Base-by-base conservation (phyloP, 768 basidiomycete genomes). In the Pisolithus tinctorius region DNA sequence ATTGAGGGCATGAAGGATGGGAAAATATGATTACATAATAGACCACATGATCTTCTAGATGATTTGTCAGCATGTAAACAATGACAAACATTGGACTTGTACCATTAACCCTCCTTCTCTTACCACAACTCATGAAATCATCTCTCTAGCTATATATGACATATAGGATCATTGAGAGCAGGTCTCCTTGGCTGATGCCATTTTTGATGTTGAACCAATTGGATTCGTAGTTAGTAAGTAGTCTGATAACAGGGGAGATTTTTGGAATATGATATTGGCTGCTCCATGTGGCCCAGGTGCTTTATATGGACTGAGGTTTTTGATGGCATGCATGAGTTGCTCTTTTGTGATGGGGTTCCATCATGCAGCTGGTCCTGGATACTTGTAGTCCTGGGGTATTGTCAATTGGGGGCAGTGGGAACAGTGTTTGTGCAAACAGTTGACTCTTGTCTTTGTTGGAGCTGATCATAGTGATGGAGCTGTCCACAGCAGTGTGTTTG, bases 211-310 rank as follows among this genome's bases (percentile, higher is more conserved):
- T 20, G 20, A 20, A 20, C 20, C 20, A 20, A 20, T 20, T 20
- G 20, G 20, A 20, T 20, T 20, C 20, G 2, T 20, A 20, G 20
- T 20, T 20, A 20, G 20, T 20, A 20, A 20, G 20, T 20, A 20
- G 20, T 20, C 20, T 20, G 20, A 20, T 0, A 71, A 72, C 51
- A 77, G 76, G 0, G 49, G 29, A 36, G 55, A 57, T 16, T 55
- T 20, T 14, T 49, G 59, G n/a, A 63, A 51, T 0, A 65, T 55
- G 0, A 57, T 46, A 43, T 70, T 70, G 10, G 37, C 17, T 4
- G 68, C 69, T 4, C 58, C 63, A 29, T 69, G 66, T 11, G 63
- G 63, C 0, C 63, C 61, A 16, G 51, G 56, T 2, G 59, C 59
- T 48, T 65, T 58, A 52, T 54, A 52, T 1, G 56, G 58, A 14